Evolutionary conservation across 805 yeast genomes (phyloP).

Genomic region (Ogataea nitratoaversa): DNA sequence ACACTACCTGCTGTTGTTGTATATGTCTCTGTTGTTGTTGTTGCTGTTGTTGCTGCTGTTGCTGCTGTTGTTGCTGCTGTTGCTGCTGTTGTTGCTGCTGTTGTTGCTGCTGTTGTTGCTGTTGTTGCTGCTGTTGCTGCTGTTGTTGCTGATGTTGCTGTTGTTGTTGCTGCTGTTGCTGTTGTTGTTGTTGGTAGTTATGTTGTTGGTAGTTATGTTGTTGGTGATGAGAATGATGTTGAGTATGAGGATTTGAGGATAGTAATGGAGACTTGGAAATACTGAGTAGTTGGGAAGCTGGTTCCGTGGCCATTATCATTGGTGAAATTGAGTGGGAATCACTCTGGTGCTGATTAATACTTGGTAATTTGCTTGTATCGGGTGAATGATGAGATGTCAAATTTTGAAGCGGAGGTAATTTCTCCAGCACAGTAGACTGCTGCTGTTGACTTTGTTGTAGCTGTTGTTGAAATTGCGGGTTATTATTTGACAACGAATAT

Average conservation of each 20-base stretch:
- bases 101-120: slow-evolving; percentile 1
- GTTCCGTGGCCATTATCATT: slow-evolving; percentile 13
- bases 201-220: slow-evolving; percentile 4
- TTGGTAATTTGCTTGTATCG: slow-evolving; percentile 3
- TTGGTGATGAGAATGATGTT: neutral
- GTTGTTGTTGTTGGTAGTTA: slow-evolving; percentile 1
- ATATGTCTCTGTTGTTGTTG: slow-evolving; percentile 10
- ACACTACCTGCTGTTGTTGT: slow-evolving; percentile 5
- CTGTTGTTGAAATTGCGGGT: slow-evolving; percentile 5
- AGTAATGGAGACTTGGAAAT: slow-evolving; percentile 2
- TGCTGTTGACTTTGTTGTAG: slow-evolving; percentile 1
- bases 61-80: slow-evolving; percentile 9
- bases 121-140: neutral
- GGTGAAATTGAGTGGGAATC: slow-evolving; percentile 7
- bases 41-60: slow-evolving; percentile 9
- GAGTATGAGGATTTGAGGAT: neutral
- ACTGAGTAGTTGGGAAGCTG: slow-evolving; percentile 4
- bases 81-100: slow-evolving; percentile 5
- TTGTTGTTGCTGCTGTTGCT: slow-evolving; percentile 2
- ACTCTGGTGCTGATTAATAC: neutral
- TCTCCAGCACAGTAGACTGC: slow-evolving; percentile 13
- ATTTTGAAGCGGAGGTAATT: slow-evolving; percentile 22
- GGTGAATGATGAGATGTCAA: slow-evolving; percentile 5
- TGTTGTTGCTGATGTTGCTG: slow-evolving; percentile 5
- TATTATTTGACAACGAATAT: slow-evolving; percentile 19